These are phyloP conservation scores for Colletotrichum tropicale DNA, from an alignment of 2,329 filamentous ascomycete species.

Conservation along the genomic window DNA sequence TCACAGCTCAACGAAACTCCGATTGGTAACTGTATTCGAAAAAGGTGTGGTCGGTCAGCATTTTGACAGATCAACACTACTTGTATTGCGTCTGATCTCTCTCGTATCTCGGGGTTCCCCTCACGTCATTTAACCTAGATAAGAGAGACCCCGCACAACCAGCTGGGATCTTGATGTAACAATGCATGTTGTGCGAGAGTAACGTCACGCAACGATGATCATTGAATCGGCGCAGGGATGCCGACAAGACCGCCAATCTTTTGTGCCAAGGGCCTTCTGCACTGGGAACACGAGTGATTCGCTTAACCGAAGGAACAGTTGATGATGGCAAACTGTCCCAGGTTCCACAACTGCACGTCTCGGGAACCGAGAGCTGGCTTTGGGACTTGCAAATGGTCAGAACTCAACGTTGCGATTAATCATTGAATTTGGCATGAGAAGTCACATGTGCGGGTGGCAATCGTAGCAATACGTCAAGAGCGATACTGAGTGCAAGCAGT, in stretches of 20 bases:
- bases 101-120: background rate
- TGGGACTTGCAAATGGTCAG: background rate
- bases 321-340: fast-evolving
- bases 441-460: fast-evolving
- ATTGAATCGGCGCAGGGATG: background rate
- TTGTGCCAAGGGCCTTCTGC: background rate
- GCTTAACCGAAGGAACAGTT: background rate
- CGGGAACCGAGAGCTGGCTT: background rate
- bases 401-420: background rate
- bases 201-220: background rate
- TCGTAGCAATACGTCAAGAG: background rate
- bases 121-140: background rate
- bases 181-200: background rate
- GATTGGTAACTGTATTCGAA: background rate
- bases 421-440: background rate
- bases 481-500: background rate
- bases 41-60: background rate
- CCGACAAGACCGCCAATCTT: background rate
- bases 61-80: background rate
- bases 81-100: background rate
- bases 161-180: background rate
- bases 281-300: fast-evolving
- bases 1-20: background rate
- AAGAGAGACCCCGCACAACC: background rate
- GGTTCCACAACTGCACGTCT: background rate